Base-by-base conservation (phyloP, 139 green algal genomes). In the Auxenochlorella protothecoides region DNA sequence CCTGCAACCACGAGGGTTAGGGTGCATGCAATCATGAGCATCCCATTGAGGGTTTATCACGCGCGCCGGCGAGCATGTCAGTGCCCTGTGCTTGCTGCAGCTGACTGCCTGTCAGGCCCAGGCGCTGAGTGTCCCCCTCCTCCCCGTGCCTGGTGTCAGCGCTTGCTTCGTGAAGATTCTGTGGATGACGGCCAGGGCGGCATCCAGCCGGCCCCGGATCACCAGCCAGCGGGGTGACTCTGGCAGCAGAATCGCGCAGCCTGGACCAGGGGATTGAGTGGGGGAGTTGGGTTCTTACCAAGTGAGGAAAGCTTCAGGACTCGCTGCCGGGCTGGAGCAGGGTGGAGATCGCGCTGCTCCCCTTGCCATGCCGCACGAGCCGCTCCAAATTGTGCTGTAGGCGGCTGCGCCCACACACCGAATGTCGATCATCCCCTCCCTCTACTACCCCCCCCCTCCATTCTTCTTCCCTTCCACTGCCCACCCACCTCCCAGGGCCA, bases 211-310 rank as follows among this genome's bases (percentile, higher is more conserved):
- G 4, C 78, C 79, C 2, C 77, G 77, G 65, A 87, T 79, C 6
- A 94, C 89, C 69, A 94, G 83, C 90, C 90, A 96, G 53, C 89
- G 79, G 3, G 84, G 89, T 0, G 82, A 91, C 80, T 96, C 90
- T 2, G 90, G 90, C 66, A 96, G 75, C 13, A 93, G 27, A 44
- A 44, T 44, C 27, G 27, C 27, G 27, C 27, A 44, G 27, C 27
- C 27, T 44, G 27, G 27, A 44, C 27, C 27, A 44, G 27, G 27
- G 27, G 1, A 1, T 44, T 44, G 27, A 44, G 27, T 1, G 27
- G 27, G 27, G 27, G 27, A 44, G 27, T 0, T 44, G 1, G 27
- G 27, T 44, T 0, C 1, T 44, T 44, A 44, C 27, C 27, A 44
- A 44, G 27, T 44, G 27, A 44, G 27, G 27, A 44, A 44, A 44